phyloP scores from a whole-genome alignment of 768 basidiomycete species.

The Pleurotus tuber-regium region DNA sequence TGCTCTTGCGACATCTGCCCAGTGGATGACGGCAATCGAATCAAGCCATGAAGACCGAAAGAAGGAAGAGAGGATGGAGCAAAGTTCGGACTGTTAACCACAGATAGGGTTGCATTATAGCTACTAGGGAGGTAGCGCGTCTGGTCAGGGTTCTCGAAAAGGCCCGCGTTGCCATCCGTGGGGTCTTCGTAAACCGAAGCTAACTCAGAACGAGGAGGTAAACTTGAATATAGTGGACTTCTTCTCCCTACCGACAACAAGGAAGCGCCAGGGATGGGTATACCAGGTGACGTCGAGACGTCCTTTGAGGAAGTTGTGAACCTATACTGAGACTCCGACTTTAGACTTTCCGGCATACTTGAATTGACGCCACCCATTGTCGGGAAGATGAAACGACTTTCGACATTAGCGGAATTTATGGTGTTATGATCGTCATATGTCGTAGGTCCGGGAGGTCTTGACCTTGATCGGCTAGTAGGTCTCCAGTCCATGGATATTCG shows the following conservation, averaged over 20 bases:
- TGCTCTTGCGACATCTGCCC: slow-evolving; percentile 32
- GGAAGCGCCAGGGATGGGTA: slow-evolving; percentile 43
- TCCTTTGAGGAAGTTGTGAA: slow-evolving; percentile 9
- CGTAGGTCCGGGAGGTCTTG: slow-evolving; percentile 57
- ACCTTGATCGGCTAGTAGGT: slow-evolving; percentile 73
- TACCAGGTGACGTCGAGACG: slow-evolving; percentile 25
- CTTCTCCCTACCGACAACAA: slow-evolving; percentile 44
- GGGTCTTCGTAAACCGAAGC: slow-evolving; percentile 46
- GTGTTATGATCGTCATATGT: slow-evolving; percentile 46
- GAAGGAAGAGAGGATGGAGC: slow-evolving; percentile 76
- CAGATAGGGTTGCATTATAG: slow-evolving; percentile 37
- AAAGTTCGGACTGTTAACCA: slow-evolving; percentile 46
- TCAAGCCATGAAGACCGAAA: slow-evolving; percentile 60
- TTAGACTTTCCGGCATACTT: not conserved
- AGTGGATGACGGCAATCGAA: slow-evolving; percentile 37
- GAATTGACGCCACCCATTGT: slow-evolving; percentile 19
- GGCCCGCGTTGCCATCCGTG: slow-evolving; percentile 27
- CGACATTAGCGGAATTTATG: slow-evolving; percentile 31
- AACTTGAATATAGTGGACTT: slow-evolving; percentile 40
- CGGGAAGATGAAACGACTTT: slow-evolving; percentile 47
- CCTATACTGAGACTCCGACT: not conserved
- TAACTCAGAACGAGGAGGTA: slow-evolving; percentile 39
- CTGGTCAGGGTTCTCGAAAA: slow-evolving; percentile 32
- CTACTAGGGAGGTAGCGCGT: slow-evolving; percentile 25
- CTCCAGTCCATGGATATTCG: slow-evolving; percentile 93